Evolutionary conservation across 257 asterid genomes (phyloP).

Genomic region (Ajuga chamaepitys): DNA sequence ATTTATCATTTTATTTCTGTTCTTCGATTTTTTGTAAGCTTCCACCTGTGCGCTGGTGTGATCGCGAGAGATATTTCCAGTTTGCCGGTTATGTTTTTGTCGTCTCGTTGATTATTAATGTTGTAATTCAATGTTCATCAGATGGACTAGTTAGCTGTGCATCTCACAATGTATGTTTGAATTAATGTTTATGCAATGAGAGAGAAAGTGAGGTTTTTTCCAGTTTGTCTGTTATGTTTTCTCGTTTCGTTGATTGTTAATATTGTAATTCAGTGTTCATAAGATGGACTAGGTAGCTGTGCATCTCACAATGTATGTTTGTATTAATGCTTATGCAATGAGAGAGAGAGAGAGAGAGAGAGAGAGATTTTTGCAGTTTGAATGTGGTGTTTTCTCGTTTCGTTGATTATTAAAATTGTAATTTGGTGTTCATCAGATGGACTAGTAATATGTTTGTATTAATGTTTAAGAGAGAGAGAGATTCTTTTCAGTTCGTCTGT

Average conservation of each 20-base stretch:
- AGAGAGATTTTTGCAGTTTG: too few relatives aligned
- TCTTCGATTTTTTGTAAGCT: neutral
- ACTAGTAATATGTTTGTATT: too few relatives aligned
- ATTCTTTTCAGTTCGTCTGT: too few relatives aligned
- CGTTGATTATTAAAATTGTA: too few relatives aligned
- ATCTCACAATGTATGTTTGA: neutral
- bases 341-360: neutral
- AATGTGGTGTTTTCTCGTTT: too few relatives aligned
- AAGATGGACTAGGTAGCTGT: neutral
- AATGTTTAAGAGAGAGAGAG: too few relatives aligned
- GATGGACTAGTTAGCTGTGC: neutral
- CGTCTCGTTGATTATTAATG: neutral
- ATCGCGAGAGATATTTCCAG: neutral
- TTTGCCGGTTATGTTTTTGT: neutral
- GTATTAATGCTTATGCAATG: neutral
- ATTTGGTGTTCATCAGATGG: too few relatives aligned
- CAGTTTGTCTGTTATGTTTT: too few relatives aligned
- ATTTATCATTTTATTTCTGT: neutral
- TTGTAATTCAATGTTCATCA: neutral
- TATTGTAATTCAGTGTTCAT: too few relatives aligned
- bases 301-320: neutral
- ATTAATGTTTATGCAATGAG: neutral
- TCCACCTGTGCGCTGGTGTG: too few relatives aligned
- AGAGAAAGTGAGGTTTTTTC: neutral
- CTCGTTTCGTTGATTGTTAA: too few relatives aligned